Evolutionary conservation across 768 basidiomycete genomes (phyloP), one percentile per base, ranked within the genome.

Genomic region (Agaricus subrufescens): DNA sequence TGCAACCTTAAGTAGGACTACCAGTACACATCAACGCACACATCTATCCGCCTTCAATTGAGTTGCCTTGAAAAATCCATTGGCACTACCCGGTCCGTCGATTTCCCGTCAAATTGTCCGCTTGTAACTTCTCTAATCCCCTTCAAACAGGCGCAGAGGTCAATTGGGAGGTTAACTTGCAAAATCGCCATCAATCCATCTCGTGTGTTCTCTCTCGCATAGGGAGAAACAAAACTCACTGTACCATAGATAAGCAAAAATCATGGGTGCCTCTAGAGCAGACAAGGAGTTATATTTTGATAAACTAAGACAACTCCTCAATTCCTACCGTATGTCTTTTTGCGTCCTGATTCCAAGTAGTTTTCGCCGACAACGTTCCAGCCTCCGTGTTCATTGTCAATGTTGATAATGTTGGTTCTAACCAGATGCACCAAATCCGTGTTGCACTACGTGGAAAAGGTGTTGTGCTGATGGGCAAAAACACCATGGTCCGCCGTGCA

Each of bases 401-500:
- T 74, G 94, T 99, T 72, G 97, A 98, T 86, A 99, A 98, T 78
- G 97, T 99, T 71, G 92, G 94, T 57, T 98, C 95, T 59, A 97
- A 98, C 82, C 97, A 99, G 78, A 95, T 98, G 89, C 94, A 97
- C 69, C 94, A 96, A 73, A 95, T 96, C 62, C 94, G 91, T 81
- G 89, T 87, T 53, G 80, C 95, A 50, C 93, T 99, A 73, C 93
- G 97, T 66, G 94, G 94, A 68, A 94, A 91, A 73, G 97, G 92
- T 79, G 77, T 94, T 58, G 94, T 99, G 63, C 76, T 99, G 66
- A 99, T 99, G 97, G 97, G 97, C 71, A 99, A 99, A 80, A 99
- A 99, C 87, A 99, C 97, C 71, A 98, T 98, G 96, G 95, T 99
- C 67, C 92, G 97, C 78, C 93, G 97, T 66, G 97, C 94, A 59